A percentile compares a stretch with the other conserved stretches of the same genome.
phyloP scores from a whole-genome alignment of 2,329 filamentous ascomycete genomes.

The Aspergillus calidoustus region DNA sequence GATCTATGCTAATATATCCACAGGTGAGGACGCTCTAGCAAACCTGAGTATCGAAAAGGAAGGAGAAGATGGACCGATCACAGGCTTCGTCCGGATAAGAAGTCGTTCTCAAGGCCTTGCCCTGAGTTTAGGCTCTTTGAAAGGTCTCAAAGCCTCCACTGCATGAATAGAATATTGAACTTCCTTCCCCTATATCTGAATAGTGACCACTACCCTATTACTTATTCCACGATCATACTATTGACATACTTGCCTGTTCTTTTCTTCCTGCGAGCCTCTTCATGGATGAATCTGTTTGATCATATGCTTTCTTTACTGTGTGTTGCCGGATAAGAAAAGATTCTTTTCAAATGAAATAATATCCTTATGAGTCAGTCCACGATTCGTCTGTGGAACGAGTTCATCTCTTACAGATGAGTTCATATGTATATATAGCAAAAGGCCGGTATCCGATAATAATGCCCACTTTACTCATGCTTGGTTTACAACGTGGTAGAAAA shows the following conservation, averaged over 20 bases:
- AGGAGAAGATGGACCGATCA: constrained; percentile 91
- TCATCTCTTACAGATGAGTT: not conserved
- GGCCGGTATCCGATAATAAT: not conserved
- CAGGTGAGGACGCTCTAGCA: constrained; percentile 96
- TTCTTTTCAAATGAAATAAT: constrained; percentile 24
- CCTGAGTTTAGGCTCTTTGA: constrained; percentile 88
- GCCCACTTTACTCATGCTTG: not conserved
- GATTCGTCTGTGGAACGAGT: not conserved
- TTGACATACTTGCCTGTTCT: constrained; percentile 20
- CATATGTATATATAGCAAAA: not conserved
- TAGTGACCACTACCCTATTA: constrained; percentile 37
- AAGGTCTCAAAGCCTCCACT: constrained; percentile 79
- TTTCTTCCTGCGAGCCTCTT: constrained; percentile 27
- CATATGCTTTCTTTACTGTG: constrained; percentile 28
- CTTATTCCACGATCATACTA: constrained; percentile 25
- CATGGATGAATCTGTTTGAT: constrained; percentile 38
- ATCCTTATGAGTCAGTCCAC: constrained; percentile 6
- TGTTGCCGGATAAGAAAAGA: constrained; percentile 35
- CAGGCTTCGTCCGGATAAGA: constrained; percentile 96
- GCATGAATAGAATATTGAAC: constrained; percentile 38
- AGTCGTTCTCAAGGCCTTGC: constrained; percentile 95
- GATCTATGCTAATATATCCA: constrained; percentile 28
- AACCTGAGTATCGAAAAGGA: constrained; percentile 98
- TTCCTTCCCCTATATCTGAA: constrained; percentile 33
- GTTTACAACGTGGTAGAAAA: not conserved